These are phyloP conservation scores for Passalora sequoiae DNA, from an alignment of 2,329 filamentous ascomycete genomes.

Conservation along the genomic window DNA sequence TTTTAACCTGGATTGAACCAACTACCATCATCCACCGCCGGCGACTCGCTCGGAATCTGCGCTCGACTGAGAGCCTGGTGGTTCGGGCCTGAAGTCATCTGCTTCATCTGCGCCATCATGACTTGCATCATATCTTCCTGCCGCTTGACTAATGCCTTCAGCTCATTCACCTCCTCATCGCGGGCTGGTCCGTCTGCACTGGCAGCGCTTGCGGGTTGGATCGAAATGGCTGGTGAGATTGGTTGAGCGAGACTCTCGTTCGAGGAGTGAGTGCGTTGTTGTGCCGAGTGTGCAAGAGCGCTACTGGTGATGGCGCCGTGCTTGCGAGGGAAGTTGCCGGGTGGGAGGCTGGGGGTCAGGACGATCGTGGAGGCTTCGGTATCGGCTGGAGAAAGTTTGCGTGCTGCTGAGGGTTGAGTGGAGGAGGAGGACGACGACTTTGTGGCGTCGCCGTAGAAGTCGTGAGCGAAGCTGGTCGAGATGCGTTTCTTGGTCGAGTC, in stretches of 20 bases:
- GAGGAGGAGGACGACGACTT: too few relatives aligned
- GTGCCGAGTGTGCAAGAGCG: neutral
- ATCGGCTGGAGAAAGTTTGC: neutral
- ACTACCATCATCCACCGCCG: neutral
- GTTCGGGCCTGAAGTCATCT: neutral
- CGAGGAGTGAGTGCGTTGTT: constrained; percentile 4
- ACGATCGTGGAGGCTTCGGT: constrained; percentile 15
- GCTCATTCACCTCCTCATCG: constrained; percentile 4
- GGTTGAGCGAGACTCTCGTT: neutral
- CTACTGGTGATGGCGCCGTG: neutral
- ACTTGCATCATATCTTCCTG: constrained; percentile 15
- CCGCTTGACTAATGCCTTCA: constrained; percentile 11
- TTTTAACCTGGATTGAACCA: constrained; percentile 1
- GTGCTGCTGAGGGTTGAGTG: constrained; percentile 3
- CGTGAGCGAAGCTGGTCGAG: constrained; percentile 20
- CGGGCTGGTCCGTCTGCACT: neutral
- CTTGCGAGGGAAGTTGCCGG: neutral
- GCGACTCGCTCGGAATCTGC: neutral
- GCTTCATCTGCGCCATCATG: constrained; percentile 18
- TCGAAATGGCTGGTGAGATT: neutral
- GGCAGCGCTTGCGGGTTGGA: constrained; percentile 1
- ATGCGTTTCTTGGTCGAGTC: constrained; percentile 14
- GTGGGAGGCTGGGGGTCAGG: constrained; percentile 11
- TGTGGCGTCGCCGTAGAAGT: constrained; percentile 21
- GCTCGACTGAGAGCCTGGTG: neutral